Base-by-base conservation (phyloP, 73 alveolate species). In the Paramecium primaurelia region DNA sequence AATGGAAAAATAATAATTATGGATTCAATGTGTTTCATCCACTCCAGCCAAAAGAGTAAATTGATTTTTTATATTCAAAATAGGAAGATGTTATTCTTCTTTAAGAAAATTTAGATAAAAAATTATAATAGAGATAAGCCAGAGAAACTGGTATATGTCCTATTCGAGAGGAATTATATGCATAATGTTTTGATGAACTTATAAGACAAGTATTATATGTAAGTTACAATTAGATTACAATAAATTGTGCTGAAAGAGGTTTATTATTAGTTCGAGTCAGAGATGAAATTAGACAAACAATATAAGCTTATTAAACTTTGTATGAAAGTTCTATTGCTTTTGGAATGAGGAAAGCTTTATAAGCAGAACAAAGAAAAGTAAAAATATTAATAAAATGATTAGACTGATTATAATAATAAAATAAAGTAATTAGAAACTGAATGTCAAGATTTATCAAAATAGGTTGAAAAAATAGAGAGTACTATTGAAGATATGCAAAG, bases 81-180 rank as follows among this genome's bases (percentile, higher is more conserved):
- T 80, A 80, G 91, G 99, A 96, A 32, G 99, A 99, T 95, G 99
- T 99, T 44, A 95, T 99, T 77, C 96, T 97, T 45, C 96, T 99
- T 86, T 98, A 98, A 86, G 99, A 97, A 75, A 98, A 98, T 47
- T 98, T 99, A 60, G 99, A 98, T 96, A 98, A 93, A 95, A 94
- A 98, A 95, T 97, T 99, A 68, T 95, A 98, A 94, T 97, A 96
- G 59, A 93, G 99, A 94, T 97, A 98, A 85, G 99, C 99, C 12
- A 98, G 99, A 86, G 99, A 99, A 96, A 98, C 99, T 10, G 99
- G 99, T 38, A 97, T 99, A 22, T 99, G 99, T 90, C 99, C 99
- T 2, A 97, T 98, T 71, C 95, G 99, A 59, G 99, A 98, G 95
- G 99, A 99, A 93, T 97, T 99, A 38, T 99, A 99, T 93, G 96